Evolutionary conservation across 1,139 yeast genomes (phyloP).

Genomic region (Sugiyamaella pinicola): DNA sequence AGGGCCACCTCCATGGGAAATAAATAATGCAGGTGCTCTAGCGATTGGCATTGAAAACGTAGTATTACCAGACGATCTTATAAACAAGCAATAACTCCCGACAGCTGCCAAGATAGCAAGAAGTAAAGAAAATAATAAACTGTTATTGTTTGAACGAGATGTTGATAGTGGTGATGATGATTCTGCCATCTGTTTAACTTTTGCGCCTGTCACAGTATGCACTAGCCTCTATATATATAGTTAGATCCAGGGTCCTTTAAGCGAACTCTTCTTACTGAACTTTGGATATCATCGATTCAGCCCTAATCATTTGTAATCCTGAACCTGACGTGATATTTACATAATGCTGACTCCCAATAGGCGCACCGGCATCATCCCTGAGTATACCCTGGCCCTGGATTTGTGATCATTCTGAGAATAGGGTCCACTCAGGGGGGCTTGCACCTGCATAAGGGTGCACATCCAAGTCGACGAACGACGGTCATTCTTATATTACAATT

Average conservation of each 20-base stretch:
- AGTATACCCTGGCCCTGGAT: too few relatives aligned
- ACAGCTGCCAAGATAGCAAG: neutral
- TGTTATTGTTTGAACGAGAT: neutral
- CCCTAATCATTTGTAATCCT: neutral
- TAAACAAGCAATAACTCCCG: neutral
- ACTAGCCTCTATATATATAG: neutral
- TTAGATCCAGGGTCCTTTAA: neutral
- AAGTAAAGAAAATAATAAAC: neutral
- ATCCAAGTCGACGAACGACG: too few relatives aligned
- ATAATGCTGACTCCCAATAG: too few relatives aligned
- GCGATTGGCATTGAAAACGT: neutral
- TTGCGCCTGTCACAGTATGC: neutral
- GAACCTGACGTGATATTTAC: neutral
- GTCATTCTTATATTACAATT: too few relatives aligned
- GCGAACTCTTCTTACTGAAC: too few relatives aligned
- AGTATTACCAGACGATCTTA: neutral
- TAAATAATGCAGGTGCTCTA: slow-evolving; percentile 21
- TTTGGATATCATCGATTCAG: too few relatives aligned
- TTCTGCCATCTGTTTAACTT: slow-evolving; percentile 1
- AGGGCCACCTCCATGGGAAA: slow-evolving; percentile 25
- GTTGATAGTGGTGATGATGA: too few relatives aligned
- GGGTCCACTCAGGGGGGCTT: too few relatives aligned
- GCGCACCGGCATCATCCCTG: too few relatives aligned
- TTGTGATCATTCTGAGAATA: too few relatives aligned
- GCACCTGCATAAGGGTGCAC: too few relatives aligned